Base-by-base conservation (phyloP, 1,284 basidiomycete genomes). In the Ustilago hordei region DNA sequence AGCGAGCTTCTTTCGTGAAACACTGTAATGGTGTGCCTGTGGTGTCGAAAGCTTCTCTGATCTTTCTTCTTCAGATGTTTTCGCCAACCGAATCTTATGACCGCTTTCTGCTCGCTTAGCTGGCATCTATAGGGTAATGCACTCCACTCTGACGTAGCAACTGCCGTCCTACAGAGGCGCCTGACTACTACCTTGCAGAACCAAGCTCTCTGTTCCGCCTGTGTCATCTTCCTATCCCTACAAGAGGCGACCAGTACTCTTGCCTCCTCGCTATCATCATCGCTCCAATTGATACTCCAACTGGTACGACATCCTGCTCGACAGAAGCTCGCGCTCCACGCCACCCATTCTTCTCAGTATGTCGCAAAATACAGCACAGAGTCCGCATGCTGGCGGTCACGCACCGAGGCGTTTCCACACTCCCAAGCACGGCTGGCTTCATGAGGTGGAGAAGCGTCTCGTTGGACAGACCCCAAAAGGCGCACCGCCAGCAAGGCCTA, bases 361-460 rank as follows among this genome's bases (percentile, higher is more conserved):
- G 69, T 63, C 69, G 47, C 60, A 72, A 34, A 38, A 56, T 28
- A 38, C 52, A 28, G 38, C 59, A 28, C 12, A 38, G 39, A 43
- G 55, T 35, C 28, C 35, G 11, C 55, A 9, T 28, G 55, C 23
- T 28, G 55, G 39, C 32, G 36, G 23, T 39, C 32, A 23, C 2
- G 32, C 45, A 23, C 17, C 45, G 7, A 48, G 41, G 9, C 35
- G 64, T 4, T 45, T 62, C n/a, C 69, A 72, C 43, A 31, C 43
- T 8, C 69, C 69, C 52, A 75, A 75, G 64, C 54, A 70, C 31
- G 67, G 72, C 45, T 70, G 63, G 67, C 19, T 66, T 34, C 72
- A 75, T 36, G 64, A 69, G 34, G 59, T 55, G 11, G 36, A 57
- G 35, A 69, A 75, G 34, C 62, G 54, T 8, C 7, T 65, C 36